A percentile compares a stretch with the other conserved stretches of the same genome.
Conservation (phyloP, 1,139 yeast species). For the Nakaseomyces sp. region DNA sequence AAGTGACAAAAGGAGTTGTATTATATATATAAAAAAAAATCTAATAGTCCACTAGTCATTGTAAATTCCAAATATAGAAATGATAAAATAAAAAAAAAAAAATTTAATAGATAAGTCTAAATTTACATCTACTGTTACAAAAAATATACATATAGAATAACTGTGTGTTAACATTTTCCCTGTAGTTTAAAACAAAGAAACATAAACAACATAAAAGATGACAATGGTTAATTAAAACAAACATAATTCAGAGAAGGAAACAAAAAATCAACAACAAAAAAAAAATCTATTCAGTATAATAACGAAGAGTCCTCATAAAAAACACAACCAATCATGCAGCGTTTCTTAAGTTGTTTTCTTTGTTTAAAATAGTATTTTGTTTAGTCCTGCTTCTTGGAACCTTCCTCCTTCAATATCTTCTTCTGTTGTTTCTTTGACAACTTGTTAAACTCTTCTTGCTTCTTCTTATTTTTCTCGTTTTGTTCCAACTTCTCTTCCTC, state of each 20-base stretch:
- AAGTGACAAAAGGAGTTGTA: background rate
- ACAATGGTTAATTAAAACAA: too few relatives aligned
- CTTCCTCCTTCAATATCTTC: background rate
- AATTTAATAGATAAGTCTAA: background rate
- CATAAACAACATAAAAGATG: background rate
- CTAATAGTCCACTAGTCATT: too few relatives aligned
- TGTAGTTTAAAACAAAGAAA: background rate
- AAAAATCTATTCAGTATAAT: background rate
- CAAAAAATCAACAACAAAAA: background rate
- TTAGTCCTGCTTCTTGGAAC: background rate
- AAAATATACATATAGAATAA: background rate
- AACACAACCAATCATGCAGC: too few relatives aligned
- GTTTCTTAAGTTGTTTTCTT: too few relatives aligned
- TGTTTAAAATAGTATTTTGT: too few relatives aligned
- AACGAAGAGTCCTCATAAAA: too few relatives aligned
- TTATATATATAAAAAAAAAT: background rate
- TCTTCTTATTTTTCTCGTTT: slow-evolving; percentile 7
- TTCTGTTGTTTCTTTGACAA: slow-evolving; percentile 2
- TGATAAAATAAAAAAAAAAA: background rate
- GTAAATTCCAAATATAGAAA: too few relatives aligned
- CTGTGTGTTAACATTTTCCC: background rate
- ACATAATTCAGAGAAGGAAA: too few relatives aligned
- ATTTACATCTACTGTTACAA: background rate
- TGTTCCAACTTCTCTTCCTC: slow-evolving; percentile 35
- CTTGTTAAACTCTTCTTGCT: slow-evolving; percentile 6